A percentile compares a stretch with the other conserved stretches of the same genome.
phyloP scores from a whole-genome alignment of 1,284 basidiomycete species.

The Phellopilus nigrolimitatus region DNA sequence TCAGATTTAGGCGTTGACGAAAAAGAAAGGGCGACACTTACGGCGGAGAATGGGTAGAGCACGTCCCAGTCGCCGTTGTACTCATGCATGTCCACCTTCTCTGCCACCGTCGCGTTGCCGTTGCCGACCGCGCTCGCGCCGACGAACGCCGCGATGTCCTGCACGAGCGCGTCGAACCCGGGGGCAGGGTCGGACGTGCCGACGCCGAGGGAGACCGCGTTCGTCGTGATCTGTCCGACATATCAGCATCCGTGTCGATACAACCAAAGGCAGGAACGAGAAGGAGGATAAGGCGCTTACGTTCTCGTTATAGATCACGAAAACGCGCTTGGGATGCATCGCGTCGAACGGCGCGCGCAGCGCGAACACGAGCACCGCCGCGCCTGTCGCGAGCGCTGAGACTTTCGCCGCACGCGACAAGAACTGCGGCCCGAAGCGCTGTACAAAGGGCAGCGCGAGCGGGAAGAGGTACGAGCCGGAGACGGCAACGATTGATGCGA shows the following conservation, averaged over 20 bases:
- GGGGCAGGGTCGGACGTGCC: slow-evolving; percentile 84
- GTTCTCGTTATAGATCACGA: slow-evolving; percentile 85
- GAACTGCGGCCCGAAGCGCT: slow-evolving; percentile 57
- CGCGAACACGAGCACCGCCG: slow-evolving; percentile 60
- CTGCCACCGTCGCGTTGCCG: slow-evolving; percentile 26
- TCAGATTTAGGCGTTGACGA: background rate
- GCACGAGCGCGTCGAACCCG: slow-evolving; percentile 59
- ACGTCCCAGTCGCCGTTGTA: slow-evolving; percentile 82
- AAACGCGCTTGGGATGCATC: slow-evolving; percentile 86
- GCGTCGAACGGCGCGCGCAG: slow-evolving; percentile 68
- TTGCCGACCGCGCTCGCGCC: slow-evolving; percentile 40
- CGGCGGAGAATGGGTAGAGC: slow-evolving; percentile 81
- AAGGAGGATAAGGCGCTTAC: slow-evolving; percentile 39
- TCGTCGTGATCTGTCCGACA: slow-evolving; percentile 56
- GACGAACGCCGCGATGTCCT: slow-evolving; percentile 60
- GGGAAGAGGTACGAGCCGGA: slow-evolving; percentile 61
- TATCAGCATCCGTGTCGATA: background rate
- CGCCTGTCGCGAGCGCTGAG: slow-evolving; percentile 42
- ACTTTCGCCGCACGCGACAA: slow-evolving; percentile 46
- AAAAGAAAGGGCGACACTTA: slow-evolving; percentile 30
- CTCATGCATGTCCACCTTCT: slow-evolving; percentile 53
- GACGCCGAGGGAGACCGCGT: slow-evolving; percentile 75
- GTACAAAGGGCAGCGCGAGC: slow-evolving; percentile 68
- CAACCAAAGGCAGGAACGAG: background rate
- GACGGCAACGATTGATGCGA: slow-evolving; percentile 69